Evolutionary conservation across 2,329 filamentous ascomycete genomes (phyloP), one percentile per base, ranked within the genome.

Genomic region (Phialophora tarda): DNA sequence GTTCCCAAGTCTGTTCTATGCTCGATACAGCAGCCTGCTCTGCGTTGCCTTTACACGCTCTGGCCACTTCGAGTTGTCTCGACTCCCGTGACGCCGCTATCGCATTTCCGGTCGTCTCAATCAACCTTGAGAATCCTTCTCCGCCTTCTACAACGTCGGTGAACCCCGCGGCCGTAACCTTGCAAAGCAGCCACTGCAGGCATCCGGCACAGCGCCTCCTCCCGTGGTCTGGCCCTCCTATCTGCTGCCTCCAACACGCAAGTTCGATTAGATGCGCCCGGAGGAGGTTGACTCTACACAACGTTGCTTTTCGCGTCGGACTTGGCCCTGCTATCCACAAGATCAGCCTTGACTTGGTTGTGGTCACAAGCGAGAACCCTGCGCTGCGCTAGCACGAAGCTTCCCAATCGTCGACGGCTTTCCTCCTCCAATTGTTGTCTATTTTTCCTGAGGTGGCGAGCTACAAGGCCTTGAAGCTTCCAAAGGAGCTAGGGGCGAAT

Each of bases 151-250:
- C 32, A 6, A 38, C 53, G 30, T 67, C 62, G 67, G 58, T 61
- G 57, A 62, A 66, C 62, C 59, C 67, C 64, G 61, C 44, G 47
- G 54, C 62, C 32, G 59, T 55, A 48, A 26, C 24, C 57, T 59
- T 59, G 57, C 48, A 55, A 32, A 56, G 54, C 62, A 56, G 57
- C 54, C 63, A 61, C 68, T 67, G 65, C 65, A 69, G 65, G 68
- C 68, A 67, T 55, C 68, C 65, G 65, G 30, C 53, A 59, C 38
- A 21, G 50, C 55, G 26, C 48, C 26, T 34, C 34, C 60, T 56
- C 55, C 24, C 23, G 24, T n/a, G 28, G 28, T 32, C 28, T n/a
- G 30, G 47, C 59, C 59, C 24, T 55, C 17, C 51, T 51, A 30
- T 63, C 62, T 53, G 32, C 63, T 32, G 34, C 57, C 26, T 62